Evolutionary conservation across 495 filamentous ascomycete species (phyloP), one percentile per base, ranked within the genome.

Genomic region (Penicillium pancosmium): DNA sequence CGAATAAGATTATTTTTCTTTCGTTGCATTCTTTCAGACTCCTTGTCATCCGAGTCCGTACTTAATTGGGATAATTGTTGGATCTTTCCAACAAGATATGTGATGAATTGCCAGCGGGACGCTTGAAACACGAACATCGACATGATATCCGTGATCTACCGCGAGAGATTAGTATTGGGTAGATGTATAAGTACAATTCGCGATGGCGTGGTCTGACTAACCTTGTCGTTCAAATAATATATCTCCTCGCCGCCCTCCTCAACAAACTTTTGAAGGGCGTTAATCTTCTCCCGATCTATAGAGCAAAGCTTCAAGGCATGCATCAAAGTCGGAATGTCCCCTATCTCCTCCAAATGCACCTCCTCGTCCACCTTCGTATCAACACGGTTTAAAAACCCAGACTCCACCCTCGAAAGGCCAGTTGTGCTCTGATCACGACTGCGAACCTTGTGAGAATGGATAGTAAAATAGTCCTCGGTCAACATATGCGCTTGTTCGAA

Each of bases 221-320:
- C 84, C 68, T 84, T 80, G 12, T 89, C 83, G 31, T 87, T 79
- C 33, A 99, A 74, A 65, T 94, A 91, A 49, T 78, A 82, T 9
- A 97, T 66, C 49, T 97, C 93, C 10, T 93, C 90, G 4, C 87
- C 87, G 21, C 86, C 90, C 33, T 92, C 79, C n/a, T 85, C 74
- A 4, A 97, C 71, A 69, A 97, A 99, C 53, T 80, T 88, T 56
- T 85, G 84, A 27, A 97, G 78, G 0, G 85, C 88, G 57, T 92
- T 87, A 51, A 93, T 84, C 74, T 91, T 97, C 75, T 98, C 92
- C 11, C 95, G 82, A 67, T 99, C 95, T 47, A 99, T 89, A 1
- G 88, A 79, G 2, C 86, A 83, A 50, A 69, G 71, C 59, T 86
- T 87, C 53, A 98, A 68, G 2, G 81, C 80, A 35, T 64, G 62